Percentiles rank a stretch among this genome's conserved stretches.
phyloP scores from a whole-genome alignment of 1,139 yeast species.

The Sugiyamaella neomexicana region DNA sequence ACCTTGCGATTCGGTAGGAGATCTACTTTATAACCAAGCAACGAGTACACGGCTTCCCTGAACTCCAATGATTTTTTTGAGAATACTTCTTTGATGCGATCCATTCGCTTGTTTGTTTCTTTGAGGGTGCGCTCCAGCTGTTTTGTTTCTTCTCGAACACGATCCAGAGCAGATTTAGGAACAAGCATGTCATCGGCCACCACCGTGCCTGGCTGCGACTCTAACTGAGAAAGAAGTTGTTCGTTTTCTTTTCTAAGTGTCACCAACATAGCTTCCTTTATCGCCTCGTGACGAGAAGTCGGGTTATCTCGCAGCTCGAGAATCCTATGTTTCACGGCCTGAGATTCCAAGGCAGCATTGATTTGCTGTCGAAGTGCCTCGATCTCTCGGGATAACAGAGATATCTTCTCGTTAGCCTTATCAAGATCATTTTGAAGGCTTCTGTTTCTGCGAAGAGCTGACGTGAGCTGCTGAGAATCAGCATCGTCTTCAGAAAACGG shows the following conservation, averaged over 20 bases:
- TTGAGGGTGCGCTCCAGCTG: conserved; percentile 52
- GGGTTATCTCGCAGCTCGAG: conserved; percentile 71
- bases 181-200: conserved; percentile 36
- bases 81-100: conserved; percentile 63
- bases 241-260: conserved; percentile 60
- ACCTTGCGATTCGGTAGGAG: conserved; percentile 67
- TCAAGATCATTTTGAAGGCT: conserved; percentile 37
- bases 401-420: conserved; percentile 27
- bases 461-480: conserved; percentile 40
- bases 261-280: conserved; percentile 57
- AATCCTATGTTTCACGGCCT: conserved; percentile 48
- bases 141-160: conserved; percentile 58
- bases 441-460: conserved; percentile 36
- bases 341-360: conserved; percentile 24
- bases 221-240: conserved; percentile 45
- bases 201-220: conserved; percentile 22
- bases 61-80: conserved; percentile 74
- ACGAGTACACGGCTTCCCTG: conserved; percentile 63
- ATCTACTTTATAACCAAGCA: conserved; percentile 75
- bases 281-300: conserved; percentile 59
- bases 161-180: conserved; percentile 65
- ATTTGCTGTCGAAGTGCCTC: conserved; percentile 35
- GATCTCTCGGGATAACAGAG: conserved; percentile 31
- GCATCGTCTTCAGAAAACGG: conserved; percentile 19
- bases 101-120: conserved; percentile 56